A percentile compares a stretch with the other conserved stretches of the same genome.
phyloP scores from a whole-genome alignment of 306 rosid species.

The Rubus idaeus region DNA sequence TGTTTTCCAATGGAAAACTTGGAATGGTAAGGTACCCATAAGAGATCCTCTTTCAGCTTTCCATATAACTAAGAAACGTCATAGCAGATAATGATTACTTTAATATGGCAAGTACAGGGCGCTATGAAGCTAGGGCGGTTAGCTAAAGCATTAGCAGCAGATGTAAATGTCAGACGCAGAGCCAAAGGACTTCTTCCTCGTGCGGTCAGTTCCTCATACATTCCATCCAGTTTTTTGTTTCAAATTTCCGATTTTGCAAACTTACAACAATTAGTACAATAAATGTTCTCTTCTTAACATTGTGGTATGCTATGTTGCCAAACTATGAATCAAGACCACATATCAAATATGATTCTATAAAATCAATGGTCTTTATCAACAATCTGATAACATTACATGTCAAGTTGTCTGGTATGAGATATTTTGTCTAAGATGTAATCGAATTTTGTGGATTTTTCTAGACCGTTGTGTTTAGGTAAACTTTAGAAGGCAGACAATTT shows the following conservation, averaged over 20 bases:
- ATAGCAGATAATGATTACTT: slow-evolving; percentile 25
- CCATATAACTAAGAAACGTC: slow-evolving; percentile 27
- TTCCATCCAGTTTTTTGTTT: not conserved
- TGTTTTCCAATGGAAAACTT: slow-evolving; percentile 83
- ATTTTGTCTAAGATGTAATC: no score
- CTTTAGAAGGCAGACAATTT: not conserved
- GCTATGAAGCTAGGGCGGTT: slow-evolving; percentile 78
- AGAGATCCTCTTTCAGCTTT: slow-evolving; percentile 18
- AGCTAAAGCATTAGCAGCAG: slow-evolving; percentile 78
- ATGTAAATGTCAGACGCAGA: slow-evolving; percentile 85
- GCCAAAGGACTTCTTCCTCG: slow-evolving; percentile 97
- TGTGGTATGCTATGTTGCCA: no score
- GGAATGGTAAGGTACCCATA: slow-evolving; percentile 66
- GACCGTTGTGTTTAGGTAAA: not conserved
- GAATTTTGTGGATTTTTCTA: not conserved
- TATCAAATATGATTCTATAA: not conserved
- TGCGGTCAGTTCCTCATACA: slow-evolving; percentile 47
- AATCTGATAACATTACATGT: not conserved
- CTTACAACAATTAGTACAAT: not conserved
- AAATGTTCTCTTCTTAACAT: no score
- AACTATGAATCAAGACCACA: not conserved
- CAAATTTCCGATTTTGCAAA: not conserved
- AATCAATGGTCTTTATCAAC: no score
- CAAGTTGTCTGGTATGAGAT: not conserved
- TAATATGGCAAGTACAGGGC: slow-evolving; percentile 54